Evolutionary conservation across 495 filamentous ascomycete genomes (phyloP), one percentile per base, ranked within the genome.

Genomic region (Wilcoxina mikolae): DNA sequence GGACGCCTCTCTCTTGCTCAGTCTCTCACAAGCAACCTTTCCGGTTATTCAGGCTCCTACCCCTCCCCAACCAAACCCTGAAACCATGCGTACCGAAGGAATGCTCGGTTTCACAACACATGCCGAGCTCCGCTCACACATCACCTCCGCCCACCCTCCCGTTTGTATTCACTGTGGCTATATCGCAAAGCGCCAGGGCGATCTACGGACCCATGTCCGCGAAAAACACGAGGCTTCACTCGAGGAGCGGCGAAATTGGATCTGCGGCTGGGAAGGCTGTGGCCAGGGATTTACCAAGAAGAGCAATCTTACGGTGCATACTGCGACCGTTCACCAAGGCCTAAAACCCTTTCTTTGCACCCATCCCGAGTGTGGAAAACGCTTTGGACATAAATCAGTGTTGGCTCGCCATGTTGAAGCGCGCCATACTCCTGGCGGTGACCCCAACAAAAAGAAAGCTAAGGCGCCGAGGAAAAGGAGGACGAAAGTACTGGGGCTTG

Each of bases 231-330:
- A 74, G 52, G 76, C 74, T 56, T 72, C 69, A 45, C 70, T 81
- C 26, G 76, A 79, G 56, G 78, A 81, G 20, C 72, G 81, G 55
- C 79, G 78, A 65, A 73, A 62, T 1, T 76, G 81, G 66, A 73
- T 65, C 2, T 76, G 82, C 53, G 58, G 68, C 7, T 95, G 89
- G 66, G 74, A 76, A 0, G 70, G 76, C 59, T 65, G 62, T 20
- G 49, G 70, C 42, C 79, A 81, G 53, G 75, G 71, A 51, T 94
- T 94, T 68, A 85, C 85, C 5, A 80, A 82, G 61, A 78, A 75
- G 55, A 80, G 80, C 0, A 94, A 94, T 62, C 73, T 94, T 20
- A 83, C 79, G 26, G 77, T 79, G 0, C 91, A 98, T 61, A 72
- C 86, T 51, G 78, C 80, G 22, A 79, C 77, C 3, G 80, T 82